Conservation (phyloP, 2,329 filamentous ascomycete species). For the Fonsecaea monophora region DNA sequence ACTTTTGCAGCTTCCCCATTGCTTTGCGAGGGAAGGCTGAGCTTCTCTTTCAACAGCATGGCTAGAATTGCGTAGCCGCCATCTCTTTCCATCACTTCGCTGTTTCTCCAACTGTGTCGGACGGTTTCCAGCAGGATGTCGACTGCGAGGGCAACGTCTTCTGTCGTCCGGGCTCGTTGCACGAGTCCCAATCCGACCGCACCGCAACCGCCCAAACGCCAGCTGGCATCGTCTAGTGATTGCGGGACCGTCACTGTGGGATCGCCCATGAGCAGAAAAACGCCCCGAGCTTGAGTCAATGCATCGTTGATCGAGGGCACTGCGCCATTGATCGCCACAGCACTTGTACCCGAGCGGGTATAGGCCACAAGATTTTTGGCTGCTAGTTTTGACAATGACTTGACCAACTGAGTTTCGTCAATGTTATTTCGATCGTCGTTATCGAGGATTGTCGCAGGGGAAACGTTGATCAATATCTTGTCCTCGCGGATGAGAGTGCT, state of each 20-base stretch:
- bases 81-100: slow-evolving; percentile 95
- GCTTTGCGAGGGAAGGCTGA: slow-evolving; percentile 49
- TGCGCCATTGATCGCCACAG: slow-evolving; percentile 86
- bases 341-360: slow-evolving; percentile 74
- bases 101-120: slow-evolving; percentile 93
- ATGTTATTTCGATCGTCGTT: slow-evolving; percentile 76
- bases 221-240: slow-evolving; percentile 87
- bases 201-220: slow-evolving; percentile 90
- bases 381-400: slow-evolving; percentile 75
- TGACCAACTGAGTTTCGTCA: slow-evolving; percentile 76
- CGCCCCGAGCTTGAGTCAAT: slow-evolving; percentile 78
- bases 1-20: slow-evolving; percentile 30
- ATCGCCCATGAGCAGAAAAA: slow-evolving; percentile 80
- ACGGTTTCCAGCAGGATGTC: slow-evolving; percentile 86
- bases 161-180: slow-evolving; percentile 73
- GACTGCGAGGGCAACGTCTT: slow-evolving; percentile 76
- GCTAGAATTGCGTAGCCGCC: slow-evolving; percentile 91
- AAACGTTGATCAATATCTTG: slow-evolving; percentile 81
- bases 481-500: slow-evolving; percentile 80
- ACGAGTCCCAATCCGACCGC: slow-evolving; percentile 84
- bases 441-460: slow-evolving; percentile 79
- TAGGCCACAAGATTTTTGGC: slow-evolving; percentile 71
- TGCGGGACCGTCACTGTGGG: slow-evolving; percentile 82
- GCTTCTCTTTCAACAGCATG: slow-evolving; percentile 81
- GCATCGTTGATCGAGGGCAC: slow-evolving; percentile 88